Evolutionary conservation across 371 early-diverging fungal species (phyloP).

Genomic region (Sporodiniella umbellata): DNA sequence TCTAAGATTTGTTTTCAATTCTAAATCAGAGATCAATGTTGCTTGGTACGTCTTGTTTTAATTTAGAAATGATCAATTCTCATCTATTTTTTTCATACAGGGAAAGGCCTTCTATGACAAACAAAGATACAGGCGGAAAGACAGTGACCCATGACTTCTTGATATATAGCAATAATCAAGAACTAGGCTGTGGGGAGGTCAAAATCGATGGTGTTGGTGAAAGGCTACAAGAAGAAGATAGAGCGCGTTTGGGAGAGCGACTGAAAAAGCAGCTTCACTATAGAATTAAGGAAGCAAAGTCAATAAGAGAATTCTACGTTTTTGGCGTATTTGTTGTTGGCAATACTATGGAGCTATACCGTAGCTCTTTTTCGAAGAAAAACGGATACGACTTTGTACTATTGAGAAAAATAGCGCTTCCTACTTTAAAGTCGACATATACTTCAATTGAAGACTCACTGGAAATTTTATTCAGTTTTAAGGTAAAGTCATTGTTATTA

Average conservation of each 20-base stretch:
- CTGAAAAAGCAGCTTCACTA: slow-evolving; percentile 12
- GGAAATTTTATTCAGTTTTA: slow-evolving; percentile 12
- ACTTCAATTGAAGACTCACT: slow-evolving; percentile 9
- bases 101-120: slow-evolving; percentile 6
- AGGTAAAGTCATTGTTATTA: slow-evolving; percentile 7
- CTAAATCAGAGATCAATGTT: slow-evolving; percentile 11
- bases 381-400: slow-evolving; percentile 9
- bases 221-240: slow-evolving; percentile 15
- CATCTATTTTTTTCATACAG: slow-evolving; percentile 1
- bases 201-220: slow-evolving; percentile 4
- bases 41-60: slow-evolving; percentile 11
- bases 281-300: slow-evolving; percentile 12
- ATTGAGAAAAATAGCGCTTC: slow-evolving; percentile 12
- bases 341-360: slow-evolving; percentile 9
- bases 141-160: slow-evolving; percentile 5
- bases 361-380: slow-evolving; percentile 13
- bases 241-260: slow-evolving; percentile 13
- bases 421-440: slow-evolving; percentile 9
- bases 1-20: slow-evolving; percentile 14
- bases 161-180: slow-evolving; percentile 10
- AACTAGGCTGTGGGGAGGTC: slow-evolving; percentile 13
- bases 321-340: slow-evolving; percentile 13
- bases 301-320: slow-evolving; percentile 6
- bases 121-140: slow-evolving; percentile 6
- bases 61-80: slow-evolving; percentile 1